Base-by-base conservation (phyloP, 345 rosid genomes). In the Iberis pinnata region DNA sequence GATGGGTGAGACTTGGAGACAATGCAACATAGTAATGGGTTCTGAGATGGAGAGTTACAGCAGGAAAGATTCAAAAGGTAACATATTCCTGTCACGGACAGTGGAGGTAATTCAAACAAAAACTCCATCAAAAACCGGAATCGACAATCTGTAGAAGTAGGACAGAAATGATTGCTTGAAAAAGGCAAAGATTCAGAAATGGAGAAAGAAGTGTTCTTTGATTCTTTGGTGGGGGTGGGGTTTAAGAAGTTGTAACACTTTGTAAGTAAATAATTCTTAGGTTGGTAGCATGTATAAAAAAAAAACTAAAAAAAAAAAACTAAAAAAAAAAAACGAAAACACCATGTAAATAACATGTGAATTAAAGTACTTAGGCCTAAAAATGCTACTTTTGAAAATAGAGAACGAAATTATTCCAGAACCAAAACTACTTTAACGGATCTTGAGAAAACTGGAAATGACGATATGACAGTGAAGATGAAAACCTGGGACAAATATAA, bases 1-100 rank as follows among this genome's bases (percentile, higher is more conserved):
- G 53, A 72, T 68, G 77, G 77, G 83, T 16, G 70, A 73, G 44
- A 46, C 77, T 17, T 79, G 82, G 84, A 78, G 78, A 52, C 80
- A 84, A 36, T 87, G 92, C 67, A 76, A 67, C 54, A 84, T 84
- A 18, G 89, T 87, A 61, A 77, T 75, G 86, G 67, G 73, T 64
- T 50, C 70, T 39, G 64, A 20, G 14, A 18, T 78, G 1, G 64
- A 50, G 4, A 68, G 63, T 12, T 76, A 69, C 43, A 72, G 78
- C 40, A 71, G 40, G 65, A 67, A 68, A 15, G 98, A 92, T 76
- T 44, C 20, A 5, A 16, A 67, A 35, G 98, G 98, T 55, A 92
- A 92, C 61, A 27, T 88, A 24, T 14, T 72, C 13, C 47, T 87
- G 61, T 83, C 95, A 19, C 26, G 27, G 69, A 20, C 46, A 17